A percentile compares a stretch with the other conserved stretches of the same genome.
Conservation (phyloP, 352 stramenopile species). For the Globisporangium canariense region DNA sequence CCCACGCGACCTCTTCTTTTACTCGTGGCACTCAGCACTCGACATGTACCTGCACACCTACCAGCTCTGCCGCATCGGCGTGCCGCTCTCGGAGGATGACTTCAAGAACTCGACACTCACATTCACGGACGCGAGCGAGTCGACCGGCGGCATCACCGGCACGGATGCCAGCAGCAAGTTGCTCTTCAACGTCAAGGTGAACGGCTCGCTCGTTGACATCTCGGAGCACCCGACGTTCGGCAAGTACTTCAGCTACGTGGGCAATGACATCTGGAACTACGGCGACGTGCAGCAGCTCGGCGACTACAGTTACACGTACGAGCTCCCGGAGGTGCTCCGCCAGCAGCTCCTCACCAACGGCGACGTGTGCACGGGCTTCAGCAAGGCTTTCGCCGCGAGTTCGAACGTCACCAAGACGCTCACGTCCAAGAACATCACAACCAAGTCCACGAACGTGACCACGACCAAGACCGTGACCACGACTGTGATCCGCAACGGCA, state of each 20-base stretch:
- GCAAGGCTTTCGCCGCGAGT: constrained; percentile 35
- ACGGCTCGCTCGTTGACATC: constrained; percentile 45
- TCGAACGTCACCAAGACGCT: constrained; percentile 34
- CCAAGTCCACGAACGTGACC: constrained; percentile 40
- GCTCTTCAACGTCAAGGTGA: constrained; percentile 36
- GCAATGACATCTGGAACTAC: constrained; percentile 59
- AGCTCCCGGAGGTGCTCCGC: constrained; percentile 50
- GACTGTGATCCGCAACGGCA: constrained; percentile 46
- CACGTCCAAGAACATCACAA: constrained; percentile 34
- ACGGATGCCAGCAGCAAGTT: constrained; percentile 33
- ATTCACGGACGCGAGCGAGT: constrained; percentile 41
- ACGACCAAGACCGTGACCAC: constrained; percentile 42
- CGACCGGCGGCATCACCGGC: constrained; percentile 40
- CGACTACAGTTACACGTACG: constrained; percentile 73
- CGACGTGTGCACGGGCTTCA: constrained; percentile 57
- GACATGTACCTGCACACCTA: constrained; percentile 74
- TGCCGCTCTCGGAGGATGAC: constrained; percentile 40
- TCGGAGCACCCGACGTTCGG: constrained; percentile 59
- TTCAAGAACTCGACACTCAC: constrained; percentile 39
- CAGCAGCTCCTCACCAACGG: constrained; percentile 67
- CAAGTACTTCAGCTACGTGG: constrained; percentile 56
- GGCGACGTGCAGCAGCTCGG: constrained; percentile 57
- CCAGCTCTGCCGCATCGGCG: constrained; percentile 58
- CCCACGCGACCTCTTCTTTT: constrained; percentile 60
- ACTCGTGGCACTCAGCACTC: constrained; percentile 60